Conservation (phyloP, 306 rosid species). For the Quercus aquifolioides region DNA sequence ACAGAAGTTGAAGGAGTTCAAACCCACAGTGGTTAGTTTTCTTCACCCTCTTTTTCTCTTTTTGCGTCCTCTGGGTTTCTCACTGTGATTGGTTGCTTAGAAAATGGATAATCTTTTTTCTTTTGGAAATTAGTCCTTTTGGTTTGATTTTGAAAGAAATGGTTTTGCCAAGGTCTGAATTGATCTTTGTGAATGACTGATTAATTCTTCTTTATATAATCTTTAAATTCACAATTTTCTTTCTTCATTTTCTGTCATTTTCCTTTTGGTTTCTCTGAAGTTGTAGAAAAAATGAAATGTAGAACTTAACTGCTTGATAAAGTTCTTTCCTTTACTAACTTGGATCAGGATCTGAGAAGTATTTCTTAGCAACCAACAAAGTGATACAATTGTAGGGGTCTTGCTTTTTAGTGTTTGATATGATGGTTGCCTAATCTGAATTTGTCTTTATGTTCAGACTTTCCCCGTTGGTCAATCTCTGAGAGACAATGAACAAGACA, state of each 20-base stretch:
- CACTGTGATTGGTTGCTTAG: neutral
- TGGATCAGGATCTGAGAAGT: too few relatives aligned
- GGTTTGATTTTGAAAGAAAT: neutral
- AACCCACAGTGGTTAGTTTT: constrained; percentile 69
- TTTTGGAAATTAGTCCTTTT: neutral
- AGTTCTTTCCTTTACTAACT: too few relatives aligned
- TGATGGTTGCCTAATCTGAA: neutral
- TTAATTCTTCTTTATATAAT: neutral
- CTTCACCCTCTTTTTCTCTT: neutral
- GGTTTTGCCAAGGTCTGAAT: too few relatives aligned
- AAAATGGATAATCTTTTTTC: neutral
- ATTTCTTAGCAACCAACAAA: too few relatives aligned
- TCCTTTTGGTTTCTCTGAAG: neutral
- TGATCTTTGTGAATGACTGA: neutral
- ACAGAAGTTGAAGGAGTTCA: constrained; percentile 87
- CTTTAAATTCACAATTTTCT: neutral
- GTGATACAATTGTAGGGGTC: too few relatives aligned
- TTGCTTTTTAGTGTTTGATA: neutral
- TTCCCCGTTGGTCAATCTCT: constrained; percentile 44
- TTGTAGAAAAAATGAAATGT: neutral
- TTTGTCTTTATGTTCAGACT: constrained; percentile 31
- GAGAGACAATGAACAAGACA: constrained; percentile 57
- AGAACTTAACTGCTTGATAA: neutral
- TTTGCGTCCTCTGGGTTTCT: neutral
- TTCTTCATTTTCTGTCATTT: neutral